Evolutionary conservation across 306 rosid species (phyloP).

Genomic region (Bauhinia variegata): DNA sequence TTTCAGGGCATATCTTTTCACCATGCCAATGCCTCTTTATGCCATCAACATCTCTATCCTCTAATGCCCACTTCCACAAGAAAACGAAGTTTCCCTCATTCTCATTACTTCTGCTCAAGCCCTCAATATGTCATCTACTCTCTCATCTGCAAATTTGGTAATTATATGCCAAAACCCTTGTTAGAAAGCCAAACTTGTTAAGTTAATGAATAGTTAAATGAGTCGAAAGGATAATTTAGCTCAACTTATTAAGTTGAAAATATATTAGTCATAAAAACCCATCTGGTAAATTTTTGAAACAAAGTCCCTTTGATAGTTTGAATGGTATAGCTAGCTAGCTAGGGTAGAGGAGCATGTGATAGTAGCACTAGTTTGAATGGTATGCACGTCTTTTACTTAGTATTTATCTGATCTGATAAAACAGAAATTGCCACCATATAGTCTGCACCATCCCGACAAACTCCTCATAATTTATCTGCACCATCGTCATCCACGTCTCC

Average conservation of each 20-base stretch:
- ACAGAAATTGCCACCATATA: conserved; percentile 3
- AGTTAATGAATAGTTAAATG: too few relatives aligned
- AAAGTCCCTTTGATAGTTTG: too few relatives aligned
- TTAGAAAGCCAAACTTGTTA: too few relatives aligned
- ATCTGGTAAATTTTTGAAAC: too few relatives aligned
- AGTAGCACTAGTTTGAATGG: conserved; percentile 2
- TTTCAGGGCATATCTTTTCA: conserved; percentile 21
- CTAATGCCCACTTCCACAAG: conserved; percentile 16
- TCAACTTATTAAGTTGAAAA: too few relatives aligned
- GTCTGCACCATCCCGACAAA: conserved; percentile 42
- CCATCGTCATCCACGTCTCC: conserved; percentile 40
- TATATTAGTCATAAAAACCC: too few relatives aligned
- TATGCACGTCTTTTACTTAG: not conserved
- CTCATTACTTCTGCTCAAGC: not conserved
- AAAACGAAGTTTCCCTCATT: conserved; percentile 21
- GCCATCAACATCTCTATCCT: not conserved
- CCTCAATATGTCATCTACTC: not conserved
- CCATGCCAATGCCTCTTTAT: not conserved
- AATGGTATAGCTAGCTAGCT: not conserved
- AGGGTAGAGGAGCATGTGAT: not conserved
- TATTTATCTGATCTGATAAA: not conserved
- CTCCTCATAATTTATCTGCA: conserved; percentile 42
- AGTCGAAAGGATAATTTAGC: too few relatives aligned
- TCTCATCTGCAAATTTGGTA: too few relatives aligned
- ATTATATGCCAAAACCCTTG: not conserved